Conservation (phyloP, 176 grass and related monocot genomes). For the Bolboschoenus planiculmis region DNA sequence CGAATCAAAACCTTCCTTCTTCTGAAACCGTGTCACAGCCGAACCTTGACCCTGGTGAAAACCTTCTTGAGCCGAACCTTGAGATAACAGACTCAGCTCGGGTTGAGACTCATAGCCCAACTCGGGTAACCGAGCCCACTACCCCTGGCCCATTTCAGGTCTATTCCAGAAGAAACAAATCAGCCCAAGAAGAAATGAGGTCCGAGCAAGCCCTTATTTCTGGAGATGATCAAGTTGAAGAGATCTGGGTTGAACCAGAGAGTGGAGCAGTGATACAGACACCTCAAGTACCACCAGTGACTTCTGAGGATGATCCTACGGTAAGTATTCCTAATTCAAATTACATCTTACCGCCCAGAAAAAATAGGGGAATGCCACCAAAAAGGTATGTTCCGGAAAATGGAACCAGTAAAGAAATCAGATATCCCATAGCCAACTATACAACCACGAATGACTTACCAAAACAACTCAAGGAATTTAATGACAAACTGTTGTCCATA, state of each 20-base stretch:
- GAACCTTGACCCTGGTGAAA: neutral
- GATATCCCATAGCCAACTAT: neutral
- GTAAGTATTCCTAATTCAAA: neutral
- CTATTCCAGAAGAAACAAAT: neutral
- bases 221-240: neutral
- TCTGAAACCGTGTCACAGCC: neutral
- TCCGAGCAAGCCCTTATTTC: neutral
- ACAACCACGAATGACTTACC: neutral
- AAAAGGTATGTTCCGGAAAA: neutral
- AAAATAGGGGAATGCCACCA: neutral
- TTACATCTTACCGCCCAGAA: neutral
- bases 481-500: neutral
- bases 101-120: neutral
- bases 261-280: neutral
- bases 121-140: neutral
- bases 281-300: neutral
- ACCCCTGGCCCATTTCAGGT: neutral
- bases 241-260: neutral
- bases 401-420: neutral
- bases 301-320: neutral
- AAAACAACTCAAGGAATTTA: neutral
- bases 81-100: neutral
- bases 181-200: neutral
- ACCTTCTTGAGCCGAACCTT: neutral
- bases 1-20: neutral